Evolutionary conservation across 192 early-diverging fungal genomes (phyloP), one percentile per base, ranked within the genome.

Genomic region (Oehlia diaphana): DNA sequence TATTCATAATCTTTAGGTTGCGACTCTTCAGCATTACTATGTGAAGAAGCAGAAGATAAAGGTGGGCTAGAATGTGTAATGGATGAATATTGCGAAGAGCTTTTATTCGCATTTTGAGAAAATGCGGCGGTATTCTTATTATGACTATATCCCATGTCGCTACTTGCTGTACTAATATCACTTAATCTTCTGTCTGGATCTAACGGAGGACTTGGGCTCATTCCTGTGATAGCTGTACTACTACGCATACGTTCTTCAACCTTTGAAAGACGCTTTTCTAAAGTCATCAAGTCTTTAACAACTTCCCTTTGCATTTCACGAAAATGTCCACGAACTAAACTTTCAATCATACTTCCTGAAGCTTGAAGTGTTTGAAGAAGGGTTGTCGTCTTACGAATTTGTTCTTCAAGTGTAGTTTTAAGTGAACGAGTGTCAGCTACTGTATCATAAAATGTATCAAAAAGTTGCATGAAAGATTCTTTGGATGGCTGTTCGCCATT

Each of bases 301-400:
- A 91, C 65, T 47, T 85, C 81, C 86, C 91, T 84, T 76, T 95
- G 91, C 84, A 93, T 88, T 71, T 94, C 93, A 58, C 92, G 83
- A 74, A 95, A 89, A 72, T 93, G 93, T 6, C 85, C 83, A 31
- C 90, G 84, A n/a, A 95, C 92, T 39, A 95, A 87, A 21, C 89
- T 90, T 83, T 95, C 94, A 53, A 95, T 92, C 90, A 93, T 93
- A 9, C 88, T 87, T 4, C 90, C 91, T n/a, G 85, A 86, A 0
- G 90, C 83, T 79, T 94, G 93, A 42, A 95, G 86, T 4, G 93
- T 93, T 73, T 94, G 92, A 35, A 95, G 87, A 37, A 95, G 82
- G 12, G 91, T 85, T 0, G 89, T 83, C 9, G 92, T 91, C 69
- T 90, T 88, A 28, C 94, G 85, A 71, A 95, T 89, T 83, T 95